Conservation (phyloP, 306 rosid genomes). For the Astragalus membranaceus region DNA sequence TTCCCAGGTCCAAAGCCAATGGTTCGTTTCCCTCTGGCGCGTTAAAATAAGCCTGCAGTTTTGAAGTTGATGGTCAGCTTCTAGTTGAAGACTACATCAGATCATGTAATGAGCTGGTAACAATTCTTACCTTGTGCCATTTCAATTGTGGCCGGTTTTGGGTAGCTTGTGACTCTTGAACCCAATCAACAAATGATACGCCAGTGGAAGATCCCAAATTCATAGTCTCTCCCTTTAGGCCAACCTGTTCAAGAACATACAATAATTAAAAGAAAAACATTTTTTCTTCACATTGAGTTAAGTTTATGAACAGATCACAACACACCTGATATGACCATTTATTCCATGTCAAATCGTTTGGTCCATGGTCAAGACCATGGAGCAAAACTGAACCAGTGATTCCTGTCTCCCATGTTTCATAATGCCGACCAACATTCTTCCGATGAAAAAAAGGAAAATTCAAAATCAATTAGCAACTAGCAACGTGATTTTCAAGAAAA, state of each 20-base stretch:
- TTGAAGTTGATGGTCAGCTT: slow-evolving; percentile 17
- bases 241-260: slow-evolving; percentile 46
- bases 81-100: background rate
- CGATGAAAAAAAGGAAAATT: background rate
- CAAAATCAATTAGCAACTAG: slow-evolving; percentile 3
- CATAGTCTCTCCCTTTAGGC: slow-evolving; percentile 80
- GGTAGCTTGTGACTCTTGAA: slow-evolving; percentile 42
- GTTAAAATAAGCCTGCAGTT: slow-evolving; percentile 64
- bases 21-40: slow-evolving; percentile 67
- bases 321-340: slow-evolving; percentile 88
- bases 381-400: slow-evolving; percentile 73
- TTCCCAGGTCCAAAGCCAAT: slow-evolving; percentile 74
- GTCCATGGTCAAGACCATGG: slow-evolving; percentile 67
- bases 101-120: background rate
- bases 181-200: slow-evolving; percentile 64
- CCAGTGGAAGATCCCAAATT: slow-evolving; percentile 47
- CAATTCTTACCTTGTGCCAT: slow-evolving; percentile 73
- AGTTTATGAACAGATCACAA: background rate
- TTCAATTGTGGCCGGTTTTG: slow-evolving; percentile 46
- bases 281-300: background rate
- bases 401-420: slow-evolving; percentile 78
- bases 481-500: background rate
- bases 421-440: slow-evolving; percentile 74
- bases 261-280: background rate
- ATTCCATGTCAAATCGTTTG: slow-evolving; percentile 55